A percentile compares a stretch with the other conserved stretches of the same genome.
These are phyloP conservation scores for Typha latifolia DNA, from an alignment of 176 grass and related monocot genomes.

Conservation along the genomic window DNA sequence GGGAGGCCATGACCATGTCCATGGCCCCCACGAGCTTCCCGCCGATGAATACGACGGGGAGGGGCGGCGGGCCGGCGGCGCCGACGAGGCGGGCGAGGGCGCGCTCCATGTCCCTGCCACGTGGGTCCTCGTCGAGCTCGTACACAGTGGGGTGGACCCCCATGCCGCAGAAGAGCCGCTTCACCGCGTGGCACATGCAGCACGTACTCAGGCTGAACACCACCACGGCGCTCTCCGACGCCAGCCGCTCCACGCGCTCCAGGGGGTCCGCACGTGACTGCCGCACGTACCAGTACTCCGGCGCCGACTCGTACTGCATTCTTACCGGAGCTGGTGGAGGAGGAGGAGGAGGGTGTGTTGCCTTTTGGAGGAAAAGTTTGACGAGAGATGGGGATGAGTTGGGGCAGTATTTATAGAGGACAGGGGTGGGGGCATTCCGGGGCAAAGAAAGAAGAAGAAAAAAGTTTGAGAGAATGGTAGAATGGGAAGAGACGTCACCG, in stretches of 20 bases:
- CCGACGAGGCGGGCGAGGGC: slow-evolving; percentile 35
- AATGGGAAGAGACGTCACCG: too few species aligned
- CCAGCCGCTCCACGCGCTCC: slow-evolving; percentile 50
- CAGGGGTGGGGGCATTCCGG: too few species aligned
- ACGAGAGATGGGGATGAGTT: too few species aligned
- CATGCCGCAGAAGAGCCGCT: slow-evolving; percentile 47
- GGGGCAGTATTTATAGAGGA: too few species aligned
- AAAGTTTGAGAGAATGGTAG: too few species aligned
- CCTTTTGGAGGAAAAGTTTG: too few species aligned
- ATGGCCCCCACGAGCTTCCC: slow-evolving; percentile 42
- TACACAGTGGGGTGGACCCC: slow-evolving; percentile 40
- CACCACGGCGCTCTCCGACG: slow-evolving; percentile 54
- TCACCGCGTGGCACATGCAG: slow-evolving; percentile 81
- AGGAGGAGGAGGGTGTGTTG: too few species aligned
- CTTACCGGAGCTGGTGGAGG: neutral
- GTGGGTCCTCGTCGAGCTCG: slow-evolving; percentile 47
- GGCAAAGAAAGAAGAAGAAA: too few species aligned
- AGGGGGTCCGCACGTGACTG: slow-evolving; percentile 1
- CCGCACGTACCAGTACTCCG: neutral
- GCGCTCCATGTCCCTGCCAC: slow-evolving; percentile 47
- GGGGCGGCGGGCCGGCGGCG: slow-evolving; percentile 3
- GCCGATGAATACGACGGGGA: slow-evolving; percentile 40
- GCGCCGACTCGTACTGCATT: neutral
- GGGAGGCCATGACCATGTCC: slow-evolving; percentile 45
- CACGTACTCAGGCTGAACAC: slow-evolving; percentile 64